Conservation (phyloP, 2,329 filamentous ascomycete genomes). For the Ramichloridium luteum region DNA sequence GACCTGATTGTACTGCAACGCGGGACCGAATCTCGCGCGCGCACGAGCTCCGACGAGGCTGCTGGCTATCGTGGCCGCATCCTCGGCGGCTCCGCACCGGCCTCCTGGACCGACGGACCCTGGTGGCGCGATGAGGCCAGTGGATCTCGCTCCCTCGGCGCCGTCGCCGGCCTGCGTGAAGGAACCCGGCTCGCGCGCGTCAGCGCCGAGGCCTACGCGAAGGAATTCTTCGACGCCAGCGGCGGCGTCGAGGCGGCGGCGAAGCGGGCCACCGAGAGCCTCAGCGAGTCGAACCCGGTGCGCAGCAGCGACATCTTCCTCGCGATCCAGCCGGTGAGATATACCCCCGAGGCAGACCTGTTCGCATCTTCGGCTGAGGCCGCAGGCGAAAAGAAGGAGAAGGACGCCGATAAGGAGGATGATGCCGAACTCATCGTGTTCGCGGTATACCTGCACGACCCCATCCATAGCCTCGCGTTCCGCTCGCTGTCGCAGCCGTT, state of each 20-base stretch:
- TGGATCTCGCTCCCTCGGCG: conserved; percentile 60
- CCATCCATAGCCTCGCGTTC: conserved; percentile 83
- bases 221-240: conserved; percentile 65
- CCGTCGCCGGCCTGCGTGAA: conserved; percentile 68
- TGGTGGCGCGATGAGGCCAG: conserved; percentile 66
- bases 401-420: conserved; percentile 34
- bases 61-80: conserved; percentile 38
- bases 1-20: conserved; percentile 90
- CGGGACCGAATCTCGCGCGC: conserved; percentile 69
- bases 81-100: conserved; percentile 29
- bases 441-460: conserved; percentile 71
- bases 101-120: conserved; percentile 83
- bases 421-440: conserved; percentile 55
- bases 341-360: conserved; percentile 51
- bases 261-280: conserved; percentile 61
- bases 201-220: conserved; percentile 75
- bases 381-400: conserved; percentile 6
- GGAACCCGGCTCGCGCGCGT: conserved; percentile 86
- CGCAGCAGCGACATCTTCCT: conserved; percentile 91
- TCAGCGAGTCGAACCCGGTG: conserved; percentile 78
- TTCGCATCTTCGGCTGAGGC: conserved; percentile 45
- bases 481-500: conserved; percentile 69
- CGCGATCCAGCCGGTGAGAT: conserved; percentile 74
- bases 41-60: conserved; percentile 41
- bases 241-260: conserved; percentile 74